Evolutionary conservation across 352 stramenopile genomes (phyloP).

Genomic region (Phytopythium vexans): DNA sequence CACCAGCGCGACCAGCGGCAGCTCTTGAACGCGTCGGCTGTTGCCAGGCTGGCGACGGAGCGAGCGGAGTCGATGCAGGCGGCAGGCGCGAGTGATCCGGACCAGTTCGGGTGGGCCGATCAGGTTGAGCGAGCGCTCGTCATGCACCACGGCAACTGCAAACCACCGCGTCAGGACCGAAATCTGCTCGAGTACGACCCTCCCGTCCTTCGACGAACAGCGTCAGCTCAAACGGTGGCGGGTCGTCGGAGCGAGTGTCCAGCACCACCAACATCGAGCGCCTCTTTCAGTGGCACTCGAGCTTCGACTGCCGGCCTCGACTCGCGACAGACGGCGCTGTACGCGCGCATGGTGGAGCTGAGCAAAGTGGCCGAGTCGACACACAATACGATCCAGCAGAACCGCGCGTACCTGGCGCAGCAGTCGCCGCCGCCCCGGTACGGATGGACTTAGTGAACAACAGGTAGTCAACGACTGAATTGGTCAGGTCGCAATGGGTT

Average conservation of each 20-base stretch:
- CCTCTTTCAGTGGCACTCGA: conserved; percentile 6
- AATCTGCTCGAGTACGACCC: conserved; percentile 1
- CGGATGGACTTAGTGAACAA: no score
- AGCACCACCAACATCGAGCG: neutral
- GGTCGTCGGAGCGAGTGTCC: neutral
- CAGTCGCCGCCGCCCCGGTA: conserved; percentile 10
- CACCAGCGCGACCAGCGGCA: conserved; percentile 1
- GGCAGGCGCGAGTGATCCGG: no score
- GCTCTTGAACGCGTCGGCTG: no score
- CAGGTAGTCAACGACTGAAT: no score
- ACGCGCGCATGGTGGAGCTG: conserved; percentile 33
- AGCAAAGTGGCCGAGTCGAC: conserved; percentile 28
- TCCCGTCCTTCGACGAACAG: conserved; percentile 12
- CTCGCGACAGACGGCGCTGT: conserved; percentile 19
- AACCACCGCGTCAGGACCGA: neutral
- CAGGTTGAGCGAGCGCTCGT: no score
- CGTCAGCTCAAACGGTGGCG: neutral
- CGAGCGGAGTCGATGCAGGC: no score
- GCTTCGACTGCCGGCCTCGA: neutral
- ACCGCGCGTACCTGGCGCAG: conserved; percentile 25
- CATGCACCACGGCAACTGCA: conserved; percentile 4
- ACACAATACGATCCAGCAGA: conserved; percentile 37
- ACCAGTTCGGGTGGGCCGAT: no score
- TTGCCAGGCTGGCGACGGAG: no score
- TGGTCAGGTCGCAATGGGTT: neutral